A percentile compares a stretch with the other conserved stretches of the same genome.
Evolutionary conservation across 208 protist genomes (phyloP).

Genomic region (Novymonas esmeraldas): DNA sequence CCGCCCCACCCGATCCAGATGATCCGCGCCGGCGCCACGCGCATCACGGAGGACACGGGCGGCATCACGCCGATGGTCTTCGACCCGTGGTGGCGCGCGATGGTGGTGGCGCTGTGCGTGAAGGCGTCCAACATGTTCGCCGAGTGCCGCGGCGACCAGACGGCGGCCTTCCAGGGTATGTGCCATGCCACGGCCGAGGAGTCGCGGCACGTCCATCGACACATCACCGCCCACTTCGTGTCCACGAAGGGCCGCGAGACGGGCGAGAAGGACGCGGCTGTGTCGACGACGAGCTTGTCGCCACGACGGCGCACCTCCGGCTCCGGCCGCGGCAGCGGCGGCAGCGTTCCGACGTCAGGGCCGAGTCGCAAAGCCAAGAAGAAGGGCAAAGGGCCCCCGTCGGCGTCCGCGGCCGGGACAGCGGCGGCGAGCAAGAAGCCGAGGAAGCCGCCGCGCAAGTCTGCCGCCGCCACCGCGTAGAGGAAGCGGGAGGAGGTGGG

Average conservation of each 20-base stretch:
- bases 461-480: slow-evolving; percentile 1
- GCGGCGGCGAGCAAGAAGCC: background rate
- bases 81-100: slow-evolving; percentile 88
- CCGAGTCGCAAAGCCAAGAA: background rate
- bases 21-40: slow-evolving; percentile 40
- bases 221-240: slow-evolving; percentile 23
- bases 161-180: slow-evolving; percentile 19
- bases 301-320: background rate
- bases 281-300: background rate
- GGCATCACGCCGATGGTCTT: slow-evolving; percentile 69
- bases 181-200: slow-evolving; percentile 11
- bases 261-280: slow-evolving; percentile 4
- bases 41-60: slow-evolving; percentile 44
- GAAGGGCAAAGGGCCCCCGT: slow-evolving; percentile 4
- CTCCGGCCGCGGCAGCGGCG: background rate
- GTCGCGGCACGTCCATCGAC: slow-evolving; percentile 8
- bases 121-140: slow-evolving; percentile 76
- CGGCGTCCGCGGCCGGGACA: background rate
- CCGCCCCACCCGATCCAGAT: slow-evolving; percentile 50
- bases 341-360: background rate
- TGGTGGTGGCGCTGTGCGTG: slow-evolving; percentile 80
- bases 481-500: no score
- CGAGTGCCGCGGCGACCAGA: slow-evolving; percentile 60
- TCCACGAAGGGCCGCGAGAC: slow-evolving; percentile 27
- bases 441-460: background rate